Evolutionary conservation across 331 rosid species (phyloP).

Genomic region (Arachis monticola): DNA sequence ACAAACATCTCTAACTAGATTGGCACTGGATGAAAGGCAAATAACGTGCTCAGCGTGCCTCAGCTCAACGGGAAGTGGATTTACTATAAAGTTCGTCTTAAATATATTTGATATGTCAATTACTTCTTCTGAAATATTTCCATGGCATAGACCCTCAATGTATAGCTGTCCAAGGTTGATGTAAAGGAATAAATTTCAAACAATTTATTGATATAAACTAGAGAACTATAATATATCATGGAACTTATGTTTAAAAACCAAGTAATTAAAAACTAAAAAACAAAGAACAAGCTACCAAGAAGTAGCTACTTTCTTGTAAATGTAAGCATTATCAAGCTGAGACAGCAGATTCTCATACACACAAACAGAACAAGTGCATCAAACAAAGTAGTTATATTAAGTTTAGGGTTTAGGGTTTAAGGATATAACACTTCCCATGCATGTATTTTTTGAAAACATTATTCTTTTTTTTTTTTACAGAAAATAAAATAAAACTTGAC

Average conservation of each 20-base stretch:
- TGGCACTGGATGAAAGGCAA: slow-evolving; percentile 74
- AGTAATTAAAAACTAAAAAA: slow-evolving; percentile 23
- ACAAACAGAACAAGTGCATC: slow-evolving; percentile 5
- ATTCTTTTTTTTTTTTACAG: no score
- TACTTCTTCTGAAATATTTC: slow-evolving; percentile 85
- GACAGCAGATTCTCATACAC: slow-evolving; percentile 15
- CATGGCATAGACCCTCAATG: slow-evolving; percentile 94
- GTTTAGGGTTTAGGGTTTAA: slow-evolving; percentile 26
- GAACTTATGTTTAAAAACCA: slow-evolving; percentile 27
- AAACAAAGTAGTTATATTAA: slow-evolving; percentile 10
- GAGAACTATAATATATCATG: slow-evolving; percentile 24
- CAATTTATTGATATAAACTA: slow-evolving; percentile 17
- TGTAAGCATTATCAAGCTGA: slow-evolving; percentile 30
- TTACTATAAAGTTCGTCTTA: slow-evolving; percentile 65
- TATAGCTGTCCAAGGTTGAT: slow-evolving; percentile 61
- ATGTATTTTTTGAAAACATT: background rate
- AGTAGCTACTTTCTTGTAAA: slow-evolving; percentile 15
- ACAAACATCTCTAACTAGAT: slow-evolving; percentile 69
- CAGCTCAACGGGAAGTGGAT: slow-evolving; percentile 70
- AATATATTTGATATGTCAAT: slow-evolving; percentile 67
- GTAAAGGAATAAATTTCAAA: slow-evolving; percentile 38
- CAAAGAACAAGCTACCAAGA: slow-evolving; percentile 16
- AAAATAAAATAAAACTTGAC: background rate
- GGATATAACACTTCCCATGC: background rate
- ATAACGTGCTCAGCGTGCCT: slow-evolving; percentile 76